phyloP scores from a whole-genome alignment of 2,329 filamentous ascomycete genomes.

The Clonostachys byssicola region DNA sequence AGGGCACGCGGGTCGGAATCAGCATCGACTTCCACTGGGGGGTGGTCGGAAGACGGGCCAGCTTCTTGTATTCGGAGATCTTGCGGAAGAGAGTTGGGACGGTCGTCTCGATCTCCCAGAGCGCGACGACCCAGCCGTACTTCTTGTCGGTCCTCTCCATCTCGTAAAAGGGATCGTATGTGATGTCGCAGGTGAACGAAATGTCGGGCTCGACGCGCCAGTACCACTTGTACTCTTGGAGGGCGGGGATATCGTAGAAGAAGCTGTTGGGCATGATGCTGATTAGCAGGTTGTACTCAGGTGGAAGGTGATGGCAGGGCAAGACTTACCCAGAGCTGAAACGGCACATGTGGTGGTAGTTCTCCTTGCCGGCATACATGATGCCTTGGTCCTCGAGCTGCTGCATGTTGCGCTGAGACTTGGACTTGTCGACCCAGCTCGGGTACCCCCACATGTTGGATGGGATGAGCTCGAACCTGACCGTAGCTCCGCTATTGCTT shows the following conservation, averaged over 20 bases:
- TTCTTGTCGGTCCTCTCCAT: constrained; percentile 37
- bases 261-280: constrained; percentile 15
- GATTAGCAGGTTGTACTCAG: too few species aligned
- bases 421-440: constrained; percentile 19
- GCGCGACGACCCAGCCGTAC: constrained; percentile 37
- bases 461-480: constrained; percentile 35
- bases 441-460: constrained; percentile 34
- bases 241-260: constrained; percentile 34
- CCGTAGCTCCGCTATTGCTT: constrained; percentile 10
- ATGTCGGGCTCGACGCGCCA: constrained; percentile 40
- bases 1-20: constrained; percentile 43
- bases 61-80: constrained; percentile 32
- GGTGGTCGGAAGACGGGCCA: constrained; percentile 22
- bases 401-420: constrained; percentile 23
- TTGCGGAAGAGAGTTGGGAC: constrained; percentile 35
- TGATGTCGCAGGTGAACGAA: constrained; percentile 37
- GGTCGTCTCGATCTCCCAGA: constrained; percentile 35
- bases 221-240: constrained; percentile 39
- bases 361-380: constrained; percentile 30
- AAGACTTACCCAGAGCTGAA: constrained; percentile 35
- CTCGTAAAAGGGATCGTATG: constrained; percentile 41
- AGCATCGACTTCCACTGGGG: constrained; percentile 44
- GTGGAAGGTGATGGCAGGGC: too few species aligned
- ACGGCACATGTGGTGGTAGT: constrained; percentile 35
- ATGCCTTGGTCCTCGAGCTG: constrained; percentile 22